Percentiles rank a stretch among this genome's conserved stretches.
These are phyloP conservation scores for Sporothrix brunneoviolacea DNA, from an alignment of 2,329 filamentous ascomycete species.

Conservation along the genomic window DNA sequence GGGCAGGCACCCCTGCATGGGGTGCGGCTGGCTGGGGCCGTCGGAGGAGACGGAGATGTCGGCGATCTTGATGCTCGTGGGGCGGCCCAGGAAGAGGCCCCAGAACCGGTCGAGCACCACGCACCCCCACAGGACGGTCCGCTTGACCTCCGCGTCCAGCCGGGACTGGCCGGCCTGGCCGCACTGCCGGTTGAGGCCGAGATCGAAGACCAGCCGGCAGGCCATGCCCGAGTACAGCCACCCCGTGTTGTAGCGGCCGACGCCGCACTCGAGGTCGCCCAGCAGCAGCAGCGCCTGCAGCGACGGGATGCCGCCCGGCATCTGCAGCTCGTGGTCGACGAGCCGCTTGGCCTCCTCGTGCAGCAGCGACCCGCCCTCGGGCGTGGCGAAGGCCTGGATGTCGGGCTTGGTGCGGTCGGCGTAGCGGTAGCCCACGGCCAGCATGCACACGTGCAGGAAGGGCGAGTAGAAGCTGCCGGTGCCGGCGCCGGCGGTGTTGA, in stretches of 20 bases:
- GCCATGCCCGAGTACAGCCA: slow-evolving; percentile 18
- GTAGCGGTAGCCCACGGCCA: slow-evolving; percentile 17
- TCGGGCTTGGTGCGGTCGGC: slow-evolving; percentile 14
- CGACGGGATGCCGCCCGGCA: slow-evolving; percentile 18
- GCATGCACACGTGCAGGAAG: slow-evolving; percentile 17
- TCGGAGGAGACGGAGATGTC: slow-evolving; percentile 17
- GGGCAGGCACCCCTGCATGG: slow-evolving; percentile 8
- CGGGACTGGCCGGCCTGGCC: slow-evolving; percentile 7
- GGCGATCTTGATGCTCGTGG: slow-evolving; percentile 18
- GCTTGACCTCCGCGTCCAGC: slow-evolving; percentile 16
- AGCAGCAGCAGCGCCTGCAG: slow-evolving; percentile 17
- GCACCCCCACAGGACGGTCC: slow-evolving; percentile 18
- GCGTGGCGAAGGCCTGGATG: slow-evolving; percentile 13
- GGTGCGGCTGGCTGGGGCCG: slow-evolving; percentile 5
- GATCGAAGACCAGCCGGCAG: slow-evolving; percentile 16
- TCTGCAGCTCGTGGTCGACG: slow-evolving; percentile 15
- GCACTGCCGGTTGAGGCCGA: slow-evolving; percentile 17
- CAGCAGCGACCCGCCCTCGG: slow-evolving; percentile 15
- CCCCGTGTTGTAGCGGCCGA: slow-evolving; percentile 18
- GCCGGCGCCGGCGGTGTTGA: background rate
- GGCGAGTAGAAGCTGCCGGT: slow-evolving; percentile 16
- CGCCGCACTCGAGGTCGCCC: slow-evolving; percentile 18
- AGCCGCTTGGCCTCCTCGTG: slow-evolving; percentile 18
- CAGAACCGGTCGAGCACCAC: slow-evolving; percentile 15
- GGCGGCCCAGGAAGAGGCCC: slow-evolving; percentile 18